These are phyloP conservation scores for Candida caryicola DNA, from an alignment of 805 yeast genomes.

Conservation along the genomic window DNA sequence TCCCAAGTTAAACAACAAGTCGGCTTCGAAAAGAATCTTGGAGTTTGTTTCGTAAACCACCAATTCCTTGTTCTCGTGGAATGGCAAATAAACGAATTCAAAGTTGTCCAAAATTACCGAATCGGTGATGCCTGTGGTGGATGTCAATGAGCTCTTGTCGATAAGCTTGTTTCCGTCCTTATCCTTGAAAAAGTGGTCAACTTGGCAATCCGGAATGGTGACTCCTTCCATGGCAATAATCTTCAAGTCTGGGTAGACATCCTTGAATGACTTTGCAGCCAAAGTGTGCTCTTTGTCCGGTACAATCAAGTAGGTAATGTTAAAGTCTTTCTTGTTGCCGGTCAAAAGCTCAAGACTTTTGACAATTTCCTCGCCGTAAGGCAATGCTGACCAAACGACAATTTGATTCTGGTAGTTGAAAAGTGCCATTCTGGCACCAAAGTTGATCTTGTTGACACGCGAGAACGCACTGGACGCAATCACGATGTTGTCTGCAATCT, in stretches of 20 bases:
- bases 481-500: constrained; percentile 33
- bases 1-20: constrained; percentile 58
- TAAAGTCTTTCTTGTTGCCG: constrained; percentile 29
- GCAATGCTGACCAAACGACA: constrained; percentile 58
- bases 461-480: constrained; percentile 34
- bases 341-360: constrained; percentile 35
- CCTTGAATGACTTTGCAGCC: constrained; percentile 55
- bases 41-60: constrained; percentile 47
- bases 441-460: constrained; percentile 28
- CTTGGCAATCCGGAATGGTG: constrained; percentile 20
- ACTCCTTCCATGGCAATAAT: constrained; percentile 52
- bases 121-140: constrained; percentile 35
- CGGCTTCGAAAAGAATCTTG: constrained; percentile 56
- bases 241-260: constrained; percentile 47
- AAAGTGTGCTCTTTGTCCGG: constrained; percentile 67
- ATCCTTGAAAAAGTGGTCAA: constrained; percentile 41
- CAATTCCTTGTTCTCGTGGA: constrained; percentile 58
- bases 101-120: constrained; percentile 39
- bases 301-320: constrained; percentile 50
- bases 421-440: constrained; percentile 44
- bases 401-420: constrained; percentile 29
- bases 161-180: constrained; percentile 33
- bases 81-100: constrained; percentile 56
- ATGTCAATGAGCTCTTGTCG: constrained; percentile 17
- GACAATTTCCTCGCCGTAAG: constrained; percentile 47